phyloP scores from a whole-genome alignment of 345 rosid genomes.

The Hibiscus trionum region DNA sequence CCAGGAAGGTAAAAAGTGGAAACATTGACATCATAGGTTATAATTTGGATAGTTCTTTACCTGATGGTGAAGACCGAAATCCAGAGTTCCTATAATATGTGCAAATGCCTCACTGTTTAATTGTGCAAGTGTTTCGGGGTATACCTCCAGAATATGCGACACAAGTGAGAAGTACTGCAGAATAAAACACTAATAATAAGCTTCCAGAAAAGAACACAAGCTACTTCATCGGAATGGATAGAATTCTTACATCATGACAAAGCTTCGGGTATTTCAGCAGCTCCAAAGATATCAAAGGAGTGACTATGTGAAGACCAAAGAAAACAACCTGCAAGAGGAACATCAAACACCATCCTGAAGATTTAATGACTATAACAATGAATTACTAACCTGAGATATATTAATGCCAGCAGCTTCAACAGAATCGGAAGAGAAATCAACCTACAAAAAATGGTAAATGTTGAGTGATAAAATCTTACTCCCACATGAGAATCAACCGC shows the following conservation, averaged over 20 bases:
- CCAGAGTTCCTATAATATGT: slow-evolving; percentile 76
- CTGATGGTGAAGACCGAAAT: slow-evolving; percentile 94
- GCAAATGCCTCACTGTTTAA: slow-evolving; percentile 64
- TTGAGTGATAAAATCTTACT: neutral
- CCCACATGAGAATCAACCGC: neutral
- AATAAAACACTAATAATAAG: slow-evolving; percentile 17
- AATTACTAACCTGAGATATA: slow-evolving; percentile 67
- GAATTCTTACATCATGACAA: slow-evolving; percentile 78
- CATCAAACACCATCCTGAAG: slow-evolving; percentile 22
- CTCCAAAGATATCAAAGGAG: slow-evolving; percentile 82
- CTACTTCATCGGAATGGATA: slow-evolving; percentile 2
- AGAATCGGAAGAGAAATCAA: slow-evolving; percentile 89
- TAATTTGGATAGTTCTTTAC: slow-evolving; percentile 24
- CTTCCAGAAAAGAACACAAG: neutral
- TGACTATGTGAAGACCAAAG: slow-evolving; percentile 84
- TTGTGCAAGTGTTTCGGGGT: slow-evolving; percentile 82
- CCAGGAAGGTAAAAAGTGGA: neutral
- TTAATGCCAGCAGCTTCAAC: slow-evolving; percentile 54
- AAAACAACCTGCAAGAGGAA: slow-evolving; percentile 72
- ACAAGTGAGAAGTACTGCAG: slow-evolving; percentile 78
- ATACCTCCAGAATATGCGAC: slow-evolving; percentile 92
- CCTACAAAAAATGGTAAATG: slow-evolving; percentile 32
- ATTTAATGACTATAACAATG: slow-evolving; percentile 11
- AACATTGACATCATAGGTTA: neutral
- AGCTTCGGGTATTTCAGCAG: slow-evolving; percentile 97